A percentile compares a stretch with the other conserved stretches of the same genome.
phyloP scores from a whole-genome alignment of 2,329 filamentous ascomycete species.

The Aspergillus ustus region DNA sequence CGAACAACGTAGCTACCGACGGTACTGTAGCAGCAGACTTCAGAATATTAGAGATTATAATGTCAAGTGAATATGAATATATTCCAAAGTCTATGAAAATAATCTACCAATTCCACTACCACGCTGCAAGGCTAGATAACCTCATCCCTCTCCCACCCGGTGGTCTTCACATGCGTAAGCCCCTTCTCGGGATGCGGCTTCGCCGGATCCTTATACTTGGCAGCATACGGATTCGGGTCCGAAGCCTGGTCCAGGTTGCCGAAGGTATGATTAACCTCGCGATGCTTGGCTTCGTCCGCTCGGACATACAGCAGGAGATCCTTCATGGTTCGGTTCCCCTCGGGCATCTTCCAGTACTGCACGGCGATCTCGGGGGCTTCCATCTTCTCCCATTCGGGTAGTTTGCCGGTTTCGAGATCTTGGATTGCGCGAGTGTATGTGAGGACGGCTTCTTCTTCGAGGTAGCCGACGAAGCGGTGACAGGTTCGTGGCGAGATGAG shows the following conservation, averaged over 20 bases:
- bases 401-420: slow-evolving; percentile 81
- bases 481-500: slow-evolving; percentile 84
- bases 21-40: too few relatives aligned
- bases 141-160: slow-evolving; percentile 83
- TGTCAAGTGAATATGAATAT: too few relatives aligned
- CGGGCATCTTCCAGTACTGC: slow-evolving; percentile 92
- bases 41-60: too few relatives aligned
- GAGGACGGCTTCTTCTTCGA: slow-evolving; percentile 95
- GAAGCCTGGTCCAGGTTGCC: slow-evolving; percentile 82
- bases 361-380: slow-evolving; percentile 85
- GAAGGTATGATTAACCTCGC: slow-evolving; percentile 95
- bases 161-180: slow-evolving; percentile 65
- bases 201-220: slow-evolving; percentile 72
- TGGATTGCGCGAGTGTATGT: slow-evolving; percentile 90
- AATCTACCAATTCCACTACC: background rate
- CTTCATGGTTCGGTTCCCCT: slow-evolving; percentile 78
- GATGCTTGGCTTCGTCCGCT: slow-evolving; percentile 83
- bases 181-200: slow-evolving; percentile 72
- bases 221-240: slow-evolving; percentile 92
- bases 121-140: slow-evolving; percentile 57
- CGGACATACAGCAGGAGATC: slow-evolving; percentile 88
- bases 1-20: too few relatives aligned
- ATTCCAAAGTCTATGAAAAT: background rate
- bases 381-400: slow-evolving; percentile 81
- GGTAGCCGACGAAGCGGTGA: slow-evolving; percentile 94